phyloP scores from a whole-genome alignment of 257 asterid genomes.

The Rhazya stricta region DNA sequence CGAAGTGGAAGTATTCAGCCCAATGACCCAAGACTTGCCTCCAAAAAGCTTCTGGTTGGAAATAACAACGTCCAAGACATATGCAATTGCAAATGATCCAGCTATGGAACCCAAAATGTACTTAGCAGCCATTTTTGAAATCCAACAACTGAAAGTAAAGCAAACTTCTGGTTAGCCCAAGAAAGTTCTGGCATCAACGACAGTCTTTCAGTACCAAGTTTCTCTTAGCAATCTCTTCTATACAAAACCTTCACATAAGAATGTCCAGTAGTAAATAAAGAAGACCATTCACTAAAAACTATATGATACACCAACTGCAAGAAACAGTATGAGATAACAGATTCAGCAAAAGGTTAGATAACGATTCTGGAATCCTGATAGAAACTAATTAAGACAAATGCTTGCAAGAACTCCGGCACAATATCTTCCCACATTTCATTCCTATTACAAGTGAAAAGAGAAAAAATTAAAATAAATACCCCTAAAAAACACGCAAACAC shows the following conservation, averaged over 20 bases:
- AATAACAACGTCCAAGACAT: conserved; percentile 22
- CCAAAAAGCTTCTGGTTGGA: conserved; percentile 40
- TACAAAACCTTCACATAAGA: background rate
- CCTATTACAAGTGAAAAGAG: background rate
- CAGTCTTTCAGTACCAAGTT: background rate
- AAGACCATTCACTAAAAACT: background rate
- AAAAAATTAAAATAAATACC: too few species aligned
- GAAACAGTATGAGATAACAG: background rate
- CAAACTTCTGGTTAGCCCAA: background rate
- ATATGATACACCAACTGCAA: background rate
- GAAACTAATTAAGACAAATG: background rate
- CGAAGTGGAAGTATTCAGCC: background rate
- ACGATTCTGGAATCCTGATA: background rate
- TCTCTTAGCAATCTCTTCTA: background rate
- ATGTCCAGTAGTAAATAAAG: background rate
- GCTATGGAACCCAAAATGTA: conserved; percentile 22
- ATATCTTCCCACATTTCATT: background rate
- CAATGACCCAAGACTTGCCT: conserved; percentile 29
- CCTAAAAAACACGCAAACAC: background rate
- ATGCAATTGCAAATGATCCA: conserved; percentile 39
- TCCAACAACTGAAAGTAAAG: conserved; percentile 14
- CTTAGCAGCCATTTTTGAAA: conserved; percentile 29
- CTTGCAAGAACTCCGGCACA: background rate
- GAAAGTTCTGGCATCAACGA: background rate
- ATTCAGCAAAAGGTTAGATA: background rate